phyloP scores from a whole-genome alignment of 75 land plant genomes.

The Azolla pinnata region DNA sequence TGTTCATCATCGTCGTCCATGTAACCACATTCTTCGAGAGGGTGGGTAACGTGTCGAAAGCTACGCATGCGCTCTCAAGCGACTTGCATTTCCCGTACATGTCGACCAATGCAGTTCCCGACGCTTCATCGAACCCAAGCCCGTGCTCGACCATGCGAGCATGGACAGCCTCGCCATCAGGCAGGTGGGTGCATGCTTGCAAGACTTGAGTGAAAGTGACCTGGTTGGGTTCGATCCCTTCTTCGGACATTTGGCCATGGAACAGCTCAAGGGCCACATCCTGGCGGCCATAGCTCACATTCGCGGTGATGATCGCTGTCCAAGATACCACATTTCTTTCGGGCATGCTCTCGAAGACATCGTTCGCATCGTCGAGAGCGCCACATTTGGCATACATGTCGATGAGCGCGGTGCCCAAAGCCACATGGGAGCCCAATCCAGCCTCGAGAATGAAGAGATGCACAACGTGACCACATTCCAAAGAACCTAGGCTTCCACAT shows the following conservation, averaged over 20 bases:
- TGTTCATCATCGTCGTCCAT: conserved; percentile 15
- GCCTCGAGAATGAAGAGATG: conserved; percentile 10
- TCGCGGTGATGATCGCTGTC: conserved; percentile 17
- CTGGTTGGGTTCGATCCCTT: conserved; percentile 9
- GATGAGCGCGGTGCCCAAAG: conserved; percentile 9
- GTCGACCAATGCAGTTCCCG: conserved; percentile 8
- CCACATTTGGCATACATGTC: conserved; percentile 17
- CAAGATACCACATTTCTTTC: conserved; percentile 15
- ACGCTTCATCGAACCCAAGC: conserved; percentile 1
- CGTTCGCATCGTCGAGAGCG: conserved; percentile 2
- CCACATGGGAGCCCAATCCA: background rate
- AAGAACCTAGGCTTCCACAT: background rate
- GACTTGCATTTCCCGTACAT: conserved; percentile 12
- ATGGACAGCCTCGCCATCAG: conserved; percentile 3
- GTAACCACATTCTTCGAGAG: conserved; percentile 9
- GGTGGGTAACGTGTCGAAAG: conserved; percentile 3
- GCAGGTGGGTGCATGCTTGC: conserved; percentile 14
- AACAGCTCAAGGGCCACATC: too few relatives aligned
- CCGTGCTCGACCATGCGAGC: background rate
- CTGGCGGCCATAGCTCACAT: too few relatives aligned
- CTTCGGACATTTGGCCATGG: conserved; percentile 13
- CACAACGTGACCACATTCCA: background rate
- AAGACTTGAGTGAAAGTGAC: conserved; percentile 8
- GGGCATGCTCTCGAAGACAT: conserved; percentile 8
- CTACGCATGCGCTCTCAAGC: background rate